Evolutionary conservation across 202 grass and related monocot genomes (phyloP).

Genomic region (Musa balbisiana): DNA sequence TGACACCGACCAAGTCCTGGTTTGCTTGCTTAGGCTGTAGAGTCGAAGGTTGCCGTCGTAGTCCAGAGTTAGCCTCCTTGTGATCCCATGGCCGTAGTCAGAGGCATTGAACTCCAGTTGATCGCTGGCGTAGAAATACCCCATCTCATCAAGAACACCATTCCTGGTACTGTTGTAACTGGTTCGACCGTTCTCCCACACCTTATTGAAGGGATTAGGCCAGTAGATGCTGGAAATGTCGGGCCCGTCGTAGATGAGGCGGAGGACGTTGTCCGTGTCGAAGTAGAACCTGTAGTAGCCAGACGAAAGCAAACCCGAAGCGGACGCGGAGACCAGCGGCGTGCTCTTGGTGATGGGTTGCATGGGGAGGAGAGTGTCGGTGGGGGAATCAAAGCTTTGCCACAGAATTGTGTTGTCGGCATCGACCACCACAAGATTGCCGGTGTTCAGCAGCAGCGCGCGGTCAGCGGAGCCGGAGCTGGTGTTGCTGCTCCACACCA

Average conservation of each 20-base stretch:
- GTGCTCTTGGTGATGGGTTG: slow-evolving; percentile 54
- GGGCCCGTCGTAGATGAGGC: slow-evolving; percentile 51
- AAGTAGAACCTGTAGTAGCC: slow-evolving; percentile 54
- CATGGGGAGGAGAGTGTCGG: slow-evolving; percentile 42
- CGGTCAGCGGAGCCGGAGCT: slow-evolving; percentile 8
- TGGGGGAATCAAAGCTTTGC: slow-evolving; percentile 76
- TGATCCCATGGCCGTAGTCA: slow-evolving; percentile 34
- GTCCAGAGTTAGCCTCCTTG: slow-evolving; percentile 59
- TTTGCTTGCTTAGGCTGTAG: slow-evolving; percentile 42
- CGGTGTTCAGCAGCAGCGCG: slow-evolving; percentile 32
- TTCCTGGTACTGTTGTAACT: not conserved
- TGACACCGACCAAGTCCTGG: slow-evolving; percentile 31
- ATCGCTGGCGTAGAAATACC: slow-evolving; percentile 46
- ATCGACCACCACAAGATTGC: slow-evolving; percentile 52
- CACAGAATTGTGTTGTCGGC: slow-evolving; percentile 24
- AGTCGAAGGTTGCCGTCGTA: slow-evolving; percentile 69
- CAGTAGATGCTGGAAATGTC: slow-evolving; percentile 68
- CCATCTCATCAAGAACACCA: slow-evolving; percentile 22
- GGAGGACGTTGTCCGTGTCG: slow-evolving; percentile 61
- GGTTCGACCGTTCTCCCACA: not conserved
- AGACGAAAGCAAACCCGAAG: slow-evolving; percentile 25
- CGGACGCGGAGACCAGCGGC: slow-evolving; percentile 34
- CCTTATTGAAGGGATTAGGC: slow-evolving; percentile 20
- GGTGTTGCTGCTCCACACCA: slow-evolving; percentile 34
- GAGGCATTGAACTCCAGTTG: slow-evolving; percentile 39